phyloP scores from a whole-genome alignment of 2,329 filamentous ascomycete species.

The Dactylellina leptospora region DNA sequence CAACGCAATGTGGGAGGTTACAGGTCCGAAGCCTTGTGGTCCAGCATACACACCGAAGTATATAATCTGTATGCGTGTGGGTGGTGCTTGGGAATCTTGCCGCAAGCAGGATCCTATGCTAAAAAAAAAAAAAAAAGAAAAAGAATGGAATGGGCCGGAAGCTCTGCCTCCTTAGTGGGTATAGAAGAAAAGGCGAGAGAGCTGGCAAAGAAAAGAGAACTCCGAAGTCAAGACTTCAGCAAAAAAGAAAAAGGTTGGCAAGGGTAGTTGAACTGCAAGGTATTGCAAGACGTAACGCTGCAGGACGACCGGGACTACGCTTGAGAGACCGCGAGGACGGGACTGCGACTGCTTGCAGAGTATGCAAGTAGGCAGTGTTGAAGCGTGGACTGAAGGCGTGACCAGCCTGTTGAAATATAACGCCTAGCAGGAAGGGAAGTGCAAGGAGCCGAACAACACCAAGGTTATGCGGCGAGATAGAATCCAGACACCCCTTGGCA shows the following conservation, averaged over 20 bases:
- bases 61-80: no score
- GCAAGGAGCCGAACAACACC: constrained; percentile 50
- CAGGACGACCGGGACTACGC: constrained; percentile 42
- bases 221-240: constrained; percentile 40
- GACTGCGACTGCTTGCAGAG: constrained; percentile 17
- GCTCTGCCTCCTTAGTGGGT: constrained; percentile 53
- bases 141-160: constrained; percentile 43
- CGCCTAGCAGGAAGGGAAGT: constrained; percentile 42
- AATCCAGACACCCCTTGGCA: constrained; percentile 40
- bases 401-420: constrained; percentile 38
- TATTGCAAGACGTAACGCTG: constrained; percentile 51
- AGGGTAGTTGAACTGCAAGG: constrained; percentile 34
- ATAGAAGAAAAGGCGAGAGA: constrained; percentile 26
- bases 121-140: constrained; percentile 27
- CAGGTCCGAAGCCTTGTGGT: no score
- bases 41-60: no score
- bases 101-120: constrained; percentile 27
- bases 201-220: constrained; percentile 36
- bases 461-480: constrained; percentile 38
- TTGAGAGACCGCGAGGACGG: constrained; percentile 39
- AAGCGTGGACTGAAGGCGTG: constrained; percentile 36
- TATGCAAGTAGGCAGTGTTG: constrained; percentile 39
- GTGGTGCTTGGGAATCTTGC: constrained; percentile 22
- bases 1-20: constrained; percentile 33
- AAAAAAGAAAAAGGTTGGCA: constrained; percentile 36